Base-by-base conservation (phyloP, 495 filamentous ascomycete species). In the Tetracladium setigerum region DNA sequence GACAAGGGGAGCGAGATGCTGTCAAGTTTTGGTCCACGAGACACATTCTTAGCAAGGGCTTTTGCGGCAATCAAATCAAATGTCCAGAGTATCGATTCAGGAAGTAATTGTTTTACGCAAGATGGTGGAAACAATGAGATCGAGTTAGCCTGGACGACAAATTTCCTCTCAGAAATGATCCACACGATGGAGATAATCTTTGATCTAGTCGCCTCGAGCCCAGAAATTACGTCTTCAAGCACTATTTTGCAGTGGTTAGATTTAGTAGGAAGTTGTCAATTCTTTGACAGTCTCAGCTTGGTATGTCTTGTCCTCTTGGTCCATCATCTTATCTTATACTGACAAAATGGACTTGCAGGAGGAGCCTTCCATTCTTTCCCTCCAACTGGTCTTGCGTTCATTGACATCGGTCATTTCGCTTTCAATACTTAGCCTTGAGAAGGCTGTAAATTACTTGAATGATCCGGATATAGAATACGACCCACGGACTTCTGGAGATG, bases 171-270 rank as follows among this genome's bases (percentile, higher is more conserved):
- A 27, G 85, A 90, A 58, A 72, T 82, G 15, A 67, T 83, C 31
- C 83, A 89, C 57, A 73, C 83, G 33, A 67, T 94, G 68, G 78
- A 88, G 30, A 66, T 88, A 10, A 61, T 89, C 35, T 87, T 94
- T 48, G 71, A 85, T 35, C 69, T 83, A 18, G 58, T 91, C 38
- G 81, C 86, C 36, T 61, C 72, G 5, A 70, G 69, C 4, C 56
- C 64, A 3, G 69, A 69, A 32, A 61, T 79, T 15, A 75, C 82
- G n/a, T 73, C 77, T 13, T 68, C 77, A 2, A 66, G 70, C 11
- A 63, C 80, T 12, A 56, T 94, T 6, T 61, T 84, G 6, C 66
- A 74, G 44, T 96, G 90, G 90, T 87, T 90, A 44, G 62, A 71
- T 7, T 61, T 95, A 19, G 79, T 90, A 73, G 59, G 61, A 19